Evolutionary conservation across 805 yeast species (phyloP).

Genomic region (Priceomyces medius): DNA sequence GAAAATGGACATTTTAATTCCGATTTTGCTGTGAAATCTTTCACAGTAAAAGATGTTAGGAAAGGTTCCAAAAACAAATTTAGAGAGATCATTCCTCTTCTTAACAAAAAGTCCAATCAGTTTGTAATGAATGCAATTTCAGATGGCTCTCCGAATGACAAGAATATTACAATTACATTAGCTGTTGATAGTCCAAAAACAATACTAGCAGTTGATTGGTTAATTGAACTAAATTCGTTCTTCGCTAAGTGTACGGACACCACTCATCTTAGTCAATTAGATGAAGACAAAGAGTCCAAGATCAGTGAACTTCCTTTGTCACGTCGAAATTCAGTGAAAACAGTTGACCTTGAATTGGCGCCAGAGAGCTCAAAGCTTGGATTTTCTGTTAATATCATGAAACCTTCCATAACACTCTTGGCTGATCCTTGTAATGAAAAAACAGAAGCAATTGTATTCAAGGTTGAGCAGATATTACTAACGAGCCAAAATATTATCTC

Average conservation of each 20-base stretch:
- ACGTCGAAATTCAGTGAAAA: slow-evolving; percentile 10
- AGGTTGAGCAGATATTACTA: slow-evolving; percentile 72
- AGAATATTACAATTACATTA: slow-evolving; percentile 48
- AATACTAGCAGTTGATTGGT: slow-evolving; percentile 81
- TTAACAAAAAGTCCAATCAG: slow-evolving; percentile 63
- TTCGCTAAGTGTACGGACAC: slow-evolving; percentile 48
- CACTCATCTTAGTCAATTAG: slow-evolving; percentile 10
- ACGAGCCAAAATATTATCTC: slow-evolving; percentile 68
- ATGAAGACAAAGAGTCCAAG: slow-evolving; percentile 16
- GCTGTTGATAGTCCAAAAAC: slow-evolving; percentile 79
- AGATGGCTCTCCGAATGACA: slow-evolving; percentile 36
- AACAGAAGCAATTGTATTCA: slow-evolving; percentile 88
- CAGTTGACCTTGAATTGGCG: background rate
- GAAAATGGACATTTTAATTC: slow-evolving; percentile 57
- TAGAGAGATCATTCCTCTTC: slow-evolving; percentile 76
- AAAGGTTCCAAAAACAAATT: slow-evolving; percentile 62
- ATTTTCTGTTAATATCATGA: slow-evolving; percentile 65
- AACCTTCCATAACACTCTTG: slow-evolving; percentile 73
- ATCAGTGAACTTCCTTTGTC: slow-evolving; percentile 1
- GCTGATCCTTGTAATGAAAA: slow-evolving; percentile 71
- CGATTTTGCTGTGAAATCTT: slow-evolving; percentile 64
- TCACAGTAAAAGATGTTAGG: slow-evolving; percentile 77
- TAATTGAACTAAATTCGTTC: slow-evolving; percentile 72
- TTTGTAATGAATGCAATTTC: slow-evolving; percentile 57
- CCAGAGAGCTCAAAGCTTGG: slow-evolving; percentile 31